Conservation (phyloP, 345 rosid species). For the Citrus trifoliata region DNA sequence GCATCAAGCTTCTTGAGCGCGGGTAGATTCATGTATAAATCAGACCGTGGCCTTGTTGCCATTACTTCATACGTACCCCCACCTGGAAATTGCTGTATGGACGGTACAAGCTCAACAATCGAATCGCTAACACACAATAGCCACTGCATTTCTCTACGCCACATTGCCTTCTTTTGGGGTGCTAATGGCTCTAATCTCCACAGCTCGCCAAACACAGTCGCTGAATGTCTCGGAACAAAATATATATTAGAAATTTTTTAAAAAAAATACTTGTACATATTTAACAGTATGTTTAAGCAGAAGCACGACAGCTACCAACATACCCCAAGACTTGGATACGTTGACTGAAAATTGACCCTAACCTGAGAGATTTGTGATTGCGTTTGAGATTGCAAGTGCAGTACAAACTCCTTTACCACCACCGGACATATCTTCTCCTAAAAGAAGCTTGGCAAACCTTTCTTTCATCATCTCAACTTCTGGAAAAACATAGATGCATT, state of each 20-base stretch:
- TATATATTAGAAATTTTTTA: background rate
- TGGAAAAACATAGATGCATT: constrained; percentile 9
- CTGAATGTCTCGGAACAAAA: constrained; percentile 34
- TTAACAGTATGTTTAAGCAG: no score
- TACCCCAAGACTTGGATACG: background rate
- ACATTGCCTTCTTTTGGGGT: constrained; percentile 79
- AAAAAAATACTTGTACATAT: background rate
- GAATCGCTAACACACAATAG: constrained; percentile 88
- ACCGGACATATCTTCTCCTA: constrained; percentile 99
- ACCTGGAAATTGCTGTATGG: constrained; percentile 84
- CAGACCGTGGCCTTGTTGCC: constrained; percentile 84
- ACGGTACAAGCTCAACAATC: constrained; percentile 94
- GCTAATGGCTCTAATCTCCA: constrained; percentile 97
- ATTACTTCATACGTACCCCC: constrained; percentile 93
- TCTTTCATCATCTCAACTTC: constrained; percentile 98
- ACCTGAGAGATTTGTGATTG: constrained; percentile 98
- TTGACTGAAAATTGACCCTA: constrained; percentile 12
- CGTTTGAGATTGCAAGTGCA: constrained; percentile 96
- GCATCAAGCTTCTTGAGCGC: constrained; percentile 98
- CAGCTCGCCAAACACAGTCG: constrained; percentile 89
- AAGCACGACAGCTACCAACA: no score
- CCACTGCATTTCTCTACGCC: constrained; percentile 98
- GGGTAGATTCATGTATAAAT: constrained; percentile 85
- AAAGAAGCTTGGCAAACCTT: constrained; percentile 91
- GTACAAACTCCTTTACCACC: constrained; percentile 98